A percentile compares a stretch with the other conserved stretches of the same genome.
phyloP scores from a whole-genome alignment of 306 rosid genomes.

The Lotus japonicus region DNA sequence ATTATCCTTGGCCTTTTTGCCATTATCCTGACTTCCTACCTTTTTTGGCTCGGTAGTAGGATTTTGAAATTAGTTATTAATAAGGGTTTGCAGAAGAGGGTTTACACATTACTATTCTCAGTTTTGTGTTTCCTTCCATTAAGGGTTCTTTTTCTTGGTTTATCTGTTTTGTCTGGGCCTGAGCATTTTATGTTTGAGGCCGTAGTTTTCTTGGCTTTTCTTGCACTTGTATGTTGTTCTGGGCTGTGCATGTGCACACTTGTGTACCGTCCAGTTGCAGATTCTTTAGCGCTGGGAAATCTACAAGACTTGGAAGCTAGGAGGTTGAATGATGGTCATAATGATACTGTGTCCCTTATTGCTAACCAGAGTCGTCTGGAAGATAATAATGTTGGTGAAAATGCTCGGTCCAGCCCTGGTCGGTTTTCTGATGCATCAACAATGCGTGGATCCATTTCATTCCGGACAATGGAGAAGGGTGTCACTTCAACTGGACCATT shows the following conservation, averaged over 20 bases:
- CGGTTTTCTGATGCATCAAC: constrained; percentile 69
- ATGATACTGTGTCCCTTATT: constrained; percentile 68
- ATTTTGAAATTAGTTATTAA: constrained; percentile 93
- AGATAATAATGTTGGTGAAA: constrained; percentile 42
- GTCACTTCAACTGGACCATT: constrained; percentile 63
- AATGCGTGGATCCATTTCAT: constrained; percentile 84
- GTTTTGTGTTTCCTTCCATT: constrained; percentile 90
- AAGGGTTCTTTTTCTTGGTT: constrained; percentile 89
- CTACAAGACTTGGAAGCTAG: constrained; percentile 72
- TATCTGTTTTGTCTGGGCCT: constrained; percentile 74
- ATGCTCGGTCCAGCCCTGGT: constrained; percentile 47
- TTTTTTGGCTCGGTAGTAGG: constrained; percentile 95
- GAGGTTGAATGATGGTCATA: constrained; percentile 52
- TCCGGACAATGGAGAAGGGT: constrained; percentile 57
- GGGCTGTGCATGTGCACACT: constrained; percentile 89
- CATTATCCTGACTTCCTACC: constrained; percentile 67
- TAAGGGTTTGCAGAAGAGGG: constrained; percentile 94
- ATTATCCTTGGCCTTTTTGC: constrained; percentile 78
- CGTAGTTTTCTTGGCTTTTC: constrained; percentile 89
- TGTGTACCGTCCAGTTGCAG: constrained; percentile 90
- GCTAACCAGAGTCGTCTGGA: constrained; percentile 67
- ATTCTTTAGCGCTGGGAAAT: constrained; percentile 83
- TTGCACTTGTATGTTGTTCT: constrained; percentile 73
- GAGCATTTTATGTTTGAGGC: constrained; percentile 70
- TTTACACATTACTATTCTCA: constrained; percentile 71